Base-by-base conservation (phyloP, 495 filamentous ascomycete species). In the Aspergillus hancockii region DNA sequence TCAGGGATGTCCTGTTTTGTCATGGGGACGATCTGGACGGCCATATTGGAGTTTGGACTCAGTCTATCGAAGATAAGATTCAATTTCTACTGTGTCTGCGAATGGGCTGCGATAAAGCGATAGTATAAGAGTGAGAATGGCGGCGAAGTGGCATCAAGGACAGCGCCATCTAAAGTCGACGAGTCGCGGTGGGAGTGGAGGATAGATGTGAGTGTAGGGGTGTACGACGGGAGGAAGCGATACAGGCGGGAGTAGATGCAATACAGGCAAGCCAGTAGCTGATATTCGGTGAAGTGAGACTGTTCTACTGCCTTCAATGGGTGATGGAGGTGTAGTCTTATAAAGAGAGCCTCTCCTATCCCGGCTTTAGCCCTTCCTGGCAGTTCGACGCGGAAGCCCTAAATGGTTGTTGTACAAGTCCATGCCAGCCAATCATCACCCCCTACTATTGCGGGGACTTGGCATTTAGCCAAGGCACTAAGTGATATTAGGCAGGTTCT, bases 1-100 rank as follows among this genome's bases (percentile, higher is more conserved):
- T 80, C 81, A 21, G 85, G 79, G 45, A 88, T 88, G 63, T 88
- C 86, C 58, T 67, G 67, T 68, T 82, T 75, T 18, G 75, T 77
- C 60, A 89, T 72, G 38, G 71, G 78, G 41, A 79, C 69, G 64
- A 89, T 80, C 54, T 78, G 65, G 63, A 88, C 78, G 52, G 82
- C 69, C 84, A 86, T 88, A 50, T 52, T 73, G 32, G 41, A 50
- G 16, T 60, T 45, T 46, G 47, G 43, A 47, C 57, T 47, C n/a
- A 38, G 49, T 54, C 43, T 22, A 67, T 65, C 10, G 60, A 62
- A 43, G 14, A 58, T 54, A 53, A 47, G 49, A 38, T 59, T 67
- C 60, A 71, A 69, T 62, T 68, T 63, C 69, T 73, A 75, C 67
- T 75, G 60, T 61, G 58, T 69, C 66, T 62, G 64, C 64, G 69